These are phyloP conservation scores for Biscogniauxia sp. DNA, from an alignment of 2,329 filamentous ascomycete species.

Conservation along the genomic window DNA sequence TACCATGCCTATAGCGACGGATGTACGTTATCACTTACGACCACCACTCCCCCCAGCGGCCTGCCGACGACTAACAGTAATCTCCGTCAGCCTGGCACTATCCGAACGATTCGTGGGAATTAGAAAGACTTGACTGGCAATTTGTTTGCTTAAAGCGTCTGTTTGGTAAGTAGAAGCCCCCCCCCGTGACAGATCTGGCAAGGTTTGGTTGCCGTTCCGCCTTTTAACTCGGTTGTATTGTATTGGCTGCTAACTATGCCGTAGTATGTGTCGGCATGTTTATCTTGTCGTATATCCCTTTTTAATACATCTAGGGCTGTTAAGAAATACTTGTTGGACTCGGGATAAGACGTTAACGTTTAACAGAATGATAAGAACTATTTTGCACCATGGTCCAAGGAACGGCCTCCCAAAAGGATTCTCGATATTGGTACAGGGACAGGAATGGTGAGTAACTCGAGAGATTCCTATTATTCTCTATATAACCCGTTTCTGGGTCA, in stretches of 20 bases:
- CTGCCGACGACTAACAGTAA: slow-evolving; percentile 4
- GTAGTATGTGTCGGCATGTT: not conserved
- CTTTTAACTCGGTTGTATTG: not conserved
- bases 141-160: slow-evolving; percentile 37
- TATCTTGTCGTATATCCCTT: not conserved
- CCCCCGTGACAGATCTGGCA: not conserved
- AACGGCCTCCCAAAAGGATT: slow-evolving; percentile 34
- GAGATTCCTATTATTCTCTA: too few species aligned
- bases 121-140: slow-evolving; percentile 42
- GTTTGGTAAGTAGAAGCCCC: slow-evolving; percentile 13
- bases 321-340: not conserved
- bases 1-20: slow-evolving; percentile 48
- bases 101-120: slow-evolving; percentile 44
- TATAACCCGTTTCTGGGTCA: too few species aligned
- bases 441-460: slow-evolving; percentile 34
- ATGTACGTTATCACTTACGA: slow-evolving; percentile 35
- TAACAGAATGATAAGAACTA: slow-evolving; percentile 35
- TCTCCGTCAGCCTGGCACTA: slow-evolving; percentile 41
- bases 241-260: not conserved
- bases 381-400: slow-evolving; percentile 41
- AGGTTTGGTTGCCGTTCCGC: not conserved
- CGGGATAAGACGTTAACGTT: not conserved
- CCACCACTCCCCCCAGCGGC: not conserved
- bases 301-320: not conserved
- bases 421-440: slow-evolving; percentile 45